Evolutionary conservation across 805 yeast genomes (phyloP).

Genomic region (Kodamaea leandrae): DNA sequence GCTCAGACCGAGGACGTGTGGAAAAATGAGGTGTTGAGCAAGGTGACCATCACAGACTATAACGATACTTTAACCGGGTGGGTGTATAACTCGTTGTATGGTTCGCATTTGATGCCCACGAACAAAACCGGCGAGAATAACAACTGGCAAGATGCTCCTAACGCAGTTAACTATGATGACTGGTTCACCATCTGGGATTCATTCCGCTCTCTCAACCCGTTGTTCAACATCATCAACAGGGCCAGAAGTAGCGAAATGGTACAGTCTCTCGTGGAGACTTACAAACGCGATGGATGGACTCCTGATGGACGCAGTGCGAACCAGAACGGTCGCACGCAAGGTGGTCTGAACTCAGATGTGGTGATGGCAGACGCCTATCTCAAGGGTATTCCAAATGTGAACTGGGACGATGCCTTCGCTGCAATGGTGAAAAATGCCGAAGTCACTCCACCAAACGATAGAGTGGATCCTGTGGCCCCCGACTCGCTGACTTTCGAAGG

Average conservation of each 20-base stretch:
- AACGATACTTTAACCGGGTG: conserved; percentile 13
- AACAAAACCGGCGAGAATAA: conserved; percentile 33
- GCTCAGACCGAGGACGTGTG: conserved; percentile 18
- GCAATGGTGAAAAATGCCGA: conserved; percentile 38
- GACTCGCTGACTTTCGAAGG: conserved; percentile 32
- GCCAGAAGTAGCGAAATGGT: conserved; percentile 26
- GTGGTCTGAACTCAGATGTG: conserved; percentile 37
- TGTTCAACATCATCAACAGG: conserved; percentile 28
- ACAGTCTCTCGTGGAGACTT: conserved; percentile 26
- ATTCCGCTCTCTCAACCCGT: conserved; percentile 34
- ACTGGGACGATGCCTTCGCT: conserved; percentile 30
- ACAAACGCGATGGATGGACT: conserved; percentile 32
- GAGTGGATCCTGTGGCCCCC: conserved; percentile 23
- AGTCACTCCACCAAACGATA: conserved; percentile 19
- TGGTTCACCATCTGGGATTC: conserved; percentile 41
- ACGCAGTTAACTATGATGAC: conserved; percentile 25
- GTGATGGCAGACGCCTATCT: conserved; percentile 35
- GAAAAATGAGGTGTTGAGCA: conserved; percentile 24
- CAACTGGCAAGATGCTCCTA: conserved; percentile 16
- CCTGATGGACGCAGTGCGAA: conserved; percentile 38
- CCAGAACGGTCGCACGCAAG: conserved; percentile 37
- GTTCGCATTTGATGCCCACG: conserved; percentile 29
- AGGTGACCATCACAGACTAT: conserved; percentile 16
- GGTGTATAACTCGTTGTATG: conserved; percentile 28
- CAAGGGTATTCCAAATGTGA: conserved; percentile 22